These are phyloP conservation scores for Entophlyctis luteolus DNA, from an alignment of 192 early-diverging fungal species.

Conservation along the genomic window DNA sequence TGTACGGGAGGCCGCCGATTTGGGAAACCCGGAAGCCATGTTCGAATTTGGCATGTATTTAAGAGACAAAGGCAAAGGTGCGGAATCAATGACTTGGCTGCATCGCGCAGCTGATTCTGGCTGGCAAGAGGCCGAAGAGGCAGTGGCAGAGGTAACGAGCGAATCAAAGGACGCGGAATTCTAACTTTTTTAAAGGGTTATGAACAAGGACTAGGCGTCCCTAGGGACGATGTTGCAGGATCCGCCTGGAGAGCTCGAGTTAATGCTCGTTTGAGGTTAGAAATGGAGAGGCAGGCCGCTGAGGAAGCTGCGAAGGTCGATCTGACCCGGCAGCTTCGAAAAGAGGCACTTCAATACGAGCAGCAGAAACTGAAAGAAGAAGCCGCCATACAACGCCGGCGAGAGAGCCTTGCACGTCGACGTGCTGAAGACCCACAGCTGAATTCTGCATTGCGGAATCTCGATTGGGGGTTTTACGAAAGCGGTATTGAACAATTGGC, in stretches of 20 bases:
- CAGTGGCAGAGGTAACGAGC: slow-evolving; percentile 16
- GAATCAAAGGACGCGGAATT: not conserved
- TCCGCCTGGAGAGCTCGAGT: slow-evolving; percentile 26
- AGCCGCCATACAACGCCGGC: not conserved
- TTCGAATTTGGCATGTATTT: slow-evolving; percentile 31
- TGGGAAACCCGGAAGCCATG: slow-evolving; percentile 17
- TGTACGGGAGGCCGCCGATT: slow-evolving; percentile 23
- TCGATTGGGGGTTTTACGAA: slow-evolving; percentile 29
- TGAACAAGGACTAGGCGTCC: slow-evolving; percentile 20
- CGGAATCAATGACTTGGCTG: slow-evolving; percentile 27
- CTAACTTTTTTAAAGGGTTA: slow-evolving; percentile 6
- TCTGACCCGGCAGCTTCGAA: not conserved
- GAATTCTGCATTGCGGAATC: slow-evolving; percentile 11
- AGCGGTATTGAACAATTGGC: slow-evolving; percentile 21
- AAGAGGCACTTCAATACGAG: not conserved
- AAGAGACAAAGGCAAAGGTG: slow-evolving; percentile 18
- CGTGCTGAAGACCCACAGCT: slow-evolving; percentile 14
- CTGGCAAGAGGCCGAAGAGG: slow-evolving; percentile 13
- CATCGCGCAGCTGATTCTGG: slow-evolving; percentile 23
- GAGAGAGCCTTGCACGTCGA: not conserved
- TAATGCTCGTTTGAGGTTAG: not conserved
- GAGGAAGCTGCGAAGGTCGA: not conserved
- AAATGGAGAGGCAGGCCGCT: not conserved
- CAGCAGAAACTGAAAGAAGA: slow-evolving; percentile 7
- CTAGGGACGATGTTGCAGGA: slow-evolving; percentile 17